These are phyloP conservation scores for Suillus plorans DNA, from an alignment of 768 basidiomycete genomes.

Conservation along the genomic window DNA sequence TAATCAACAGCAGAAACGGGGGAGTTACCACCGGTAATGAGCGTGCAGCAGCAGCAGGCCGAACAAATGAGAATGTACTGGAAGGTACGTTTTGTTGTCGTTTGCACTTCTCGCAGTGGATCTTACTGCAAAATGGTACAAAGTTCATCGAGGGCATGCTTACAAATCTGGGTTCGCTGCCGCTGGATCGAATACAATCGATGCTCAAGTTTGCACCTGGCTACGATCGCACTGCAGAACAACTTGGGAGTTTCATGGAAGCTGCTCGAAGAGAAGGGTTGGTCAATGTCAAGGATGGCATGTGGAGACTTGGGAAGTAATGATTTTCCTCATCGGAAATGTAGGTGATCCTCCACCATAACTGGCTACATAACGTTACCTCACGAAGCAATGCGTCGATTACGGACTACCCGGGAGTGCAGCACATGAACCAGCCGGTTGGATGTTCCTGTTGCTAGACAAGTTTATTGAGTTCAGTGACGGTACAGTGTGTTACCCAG, in stretches of 20 bases:
- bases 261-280: constrained; percentile 76
- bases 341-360: no score
- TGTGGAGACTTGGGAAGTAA: constrained; percentile 55
- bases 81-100: constrained; percentile 53
- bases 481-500: neutral
- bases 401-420: neutral
- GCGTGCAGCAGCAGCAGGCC: constrained; percentile 70
- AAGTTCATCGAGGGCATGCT: constrained; percentile 93
- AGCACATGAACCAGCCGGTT: neutral
- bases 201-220: constrained; percentile 85
- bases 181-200: constrained; percentile 80
- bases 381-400: no score
- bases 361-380: no score
- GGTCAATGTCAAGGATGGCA: constrained; percentile 65
- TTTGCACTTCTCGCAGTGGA: constrained; percentile 3
- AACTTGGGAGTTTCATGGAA: constrained; percentile 79
- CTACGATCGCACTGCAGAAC: constrained; percentile 78
- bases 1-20: constrained; percentile 39
- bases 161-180: constrained; percentile 75
- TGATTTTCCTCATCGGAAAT: neutral
- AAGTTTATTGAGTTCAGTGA: neutral
- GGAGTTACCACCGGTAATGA: constrained; percentile 47
- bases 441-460: neutral
- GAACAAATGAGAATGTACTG: constrained; percentile 88
- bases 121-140: neutral